Evolutionary conservation across 768 basidiomycete genomes (phyloP), one percentile per base, ranked within the genome.

Genomic region (Saitozyma podzolica): DNA sequence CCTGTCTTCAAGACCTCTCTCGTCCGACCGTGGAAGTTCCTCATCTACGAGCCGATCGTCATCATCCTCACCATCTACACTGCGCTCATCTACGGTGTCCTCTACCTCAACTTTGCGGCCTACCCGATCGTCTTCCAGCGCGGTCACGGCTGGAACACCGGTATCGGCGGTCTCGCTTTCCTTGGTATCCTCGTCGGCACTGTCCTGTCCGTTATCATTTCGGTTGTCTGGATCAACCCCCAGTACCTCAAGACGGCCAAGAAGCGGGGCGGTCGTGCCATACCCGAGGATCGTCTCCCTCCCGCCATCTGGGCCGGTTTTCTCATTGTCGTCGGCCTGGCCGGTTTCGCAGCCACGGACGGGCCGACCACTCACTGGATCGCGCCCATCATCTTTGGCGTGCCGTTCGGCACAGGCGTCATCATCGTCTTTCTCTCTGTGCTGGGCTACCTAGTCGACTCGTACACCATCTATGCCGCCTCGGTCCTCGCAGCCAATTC

Each of bases 311-410:
- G 78, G 51, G 76, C 78, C 13, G 76, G 77, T 16, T 78, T 77
- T 64, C 54, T 73, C 41, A 61, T 81, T 9, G 73, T 74, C 14
- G 74, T 81, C 59, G 69, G 75, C 56, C 75, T 81, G 76, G 78
- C 81, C 69, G 80, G 80, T 79, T 81, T 81, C 50, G 81, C 79
- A 13, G 81, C 79, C 80, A 80, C 80, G n/a, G 75, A 74, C 52
- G 80, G 78, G 60, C 61, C 66, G n/a, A 68, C 64, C 10, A 65
- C 79, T 14, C 77, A 75, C 55, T 80, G 79, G 79, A 73, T 76
- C 20, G 70, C 63, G 11, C 78, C 78, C 5, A 62, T 75, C 48
- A 56, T 79, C 9, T 72, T 73, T 42, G 77, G 69, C 29, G 65
- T 50, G 6, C 54, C 79, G 8, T 61, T 80, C 19, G 79, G 79